These are phyloP conservation scores for Gyromitra esculenta DNA, from an alignment of 2,329 filamentous ascomycete species.

Conservation along the genomic window DNA sequence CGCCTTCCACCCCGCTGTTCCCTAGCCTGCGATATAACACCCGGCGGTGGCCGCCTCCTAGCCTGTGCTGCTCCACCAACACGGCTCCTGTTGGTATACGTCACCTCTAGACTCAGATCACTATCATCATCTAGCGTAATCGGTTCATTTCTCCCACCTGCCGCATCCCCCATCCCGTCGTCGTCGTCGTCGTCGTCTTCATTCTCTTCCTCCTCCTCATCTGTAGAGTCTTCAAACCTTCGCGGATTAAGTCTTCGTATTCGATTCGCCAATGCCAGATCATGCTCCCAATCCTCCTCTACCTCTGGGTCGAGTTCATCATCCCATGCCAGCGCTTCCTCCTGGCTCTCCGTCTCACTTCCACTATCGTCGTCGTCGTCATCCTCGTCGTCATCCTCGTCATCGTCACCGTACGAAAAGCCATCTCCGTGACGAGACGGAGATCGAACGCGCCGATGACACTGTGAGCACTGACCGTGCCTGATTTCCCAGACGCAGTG, in stretches of 20 bases:
- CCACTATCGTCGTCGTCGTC: constrained; percentile 47
- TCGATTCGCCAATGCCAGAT: not conserved
- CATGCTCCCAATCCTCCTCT: constrained; percentile 17
- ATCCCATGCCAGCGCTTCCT: constrained; percentile 15
- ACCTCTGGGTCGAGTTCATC: constrained; percentile 30
- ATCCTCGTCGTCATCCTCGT: constrained; percentile 49
- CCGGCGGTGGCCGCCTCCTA: constrained; percentile 10
- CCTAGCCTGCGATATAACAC: constrained; percentile 40
- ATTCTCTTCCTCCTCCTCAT: constrained; percentile 22
- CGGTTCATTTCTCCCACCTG: constrained; percentile 26
- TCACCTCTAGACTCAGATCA: constrained; percentile 32
- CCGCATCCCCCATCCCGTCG: not conserved
- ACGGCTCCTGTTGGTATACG: constrained; percentile 28
- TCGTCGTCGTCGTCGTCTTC: constrained; percentile 28
- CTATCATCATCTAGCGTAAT: constrained; percentile 39
- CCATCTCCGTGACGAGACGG: constrained; percentile 33
- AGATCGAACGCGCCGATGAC: constrained; percentile 49
- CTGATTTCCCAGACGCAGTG: constrained; percentile 57
- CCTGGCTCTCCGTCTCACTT: constrained; percentile 36
- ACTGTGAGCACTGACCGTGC: constrained; percentile 52
- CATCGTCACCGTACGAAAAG: constrained; percentile 54
- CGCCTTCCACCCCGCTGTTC: constrained; percentile 48
- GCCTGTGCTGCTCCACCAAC: not conserved
- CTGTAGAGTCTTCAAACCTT: constrained; percentile 1
- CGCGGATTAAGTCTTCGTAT: constrained; percentile 8